These are phyloP conservation scores for Galerina sulciceps DNA, from an alignment of 768 basidiomycete species.

Conservation along the genomic window DNA sequence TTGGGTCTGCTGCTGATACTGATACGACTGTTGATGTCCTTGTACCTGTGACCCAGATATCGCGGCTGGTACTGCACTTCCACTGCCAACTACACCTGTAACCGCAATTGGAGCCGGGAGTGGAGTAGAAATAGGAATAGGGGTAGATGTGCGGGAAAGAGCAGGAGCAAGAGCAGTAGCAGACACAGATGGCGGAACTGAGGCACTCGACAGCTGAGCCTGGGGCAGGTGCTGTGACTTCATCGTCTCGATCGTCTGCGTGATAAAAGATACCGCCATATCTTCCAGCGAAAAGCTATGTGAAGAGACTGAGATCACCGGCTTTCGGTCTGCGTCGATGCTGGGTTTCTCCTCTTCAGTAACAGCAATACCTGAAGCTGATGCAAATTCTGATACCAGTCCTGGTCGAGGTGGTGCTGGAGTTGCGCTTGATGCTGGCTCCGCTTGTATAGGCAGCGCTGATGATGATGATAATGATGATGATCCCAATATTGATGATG, in stretches of 20 bases:
- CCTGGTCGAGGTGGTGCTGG: no score
- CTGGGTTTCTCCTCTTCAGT: no score
- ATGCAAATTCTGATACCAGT: no score
- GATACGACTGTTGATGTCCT: background rate
- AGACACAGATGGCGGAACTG: conserved; percentile 1
- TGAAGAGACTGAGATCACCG: conserved; percentile 9
- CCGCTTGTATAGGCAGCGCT: no score
- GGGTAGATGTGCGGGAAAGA: background rate
- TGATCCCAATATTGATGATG: no score
- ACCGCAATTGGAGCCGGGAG: no score
- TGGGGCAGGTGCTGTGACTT: conserved; percentile 25
- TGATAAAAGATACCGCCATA: conserved; percentile 61
- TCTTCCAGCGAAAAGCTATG: conserved; percentile 48
- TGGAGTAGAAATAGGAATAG: background rate
- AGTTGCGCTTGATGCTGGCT: no score
- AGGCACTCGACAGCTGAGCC: background rate
- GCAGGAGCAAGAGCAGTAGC: background rate
- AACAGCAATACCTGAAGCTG: no score
- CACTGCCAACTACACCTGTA: no score
- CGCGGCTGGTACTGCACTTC: background rate
- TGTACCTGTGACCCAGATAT: background rate
- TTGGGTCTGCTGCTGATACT: background rate
- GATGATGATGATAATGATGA: no score
- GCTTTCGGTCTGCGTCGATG: no score
- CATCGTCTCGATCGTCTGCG: conserved; percentile 54